Evolutionary conservation across 2,329 filamentous ascomycete genomes (phyloP).

Genomic region (Alternaria gansuensis): DNA sequence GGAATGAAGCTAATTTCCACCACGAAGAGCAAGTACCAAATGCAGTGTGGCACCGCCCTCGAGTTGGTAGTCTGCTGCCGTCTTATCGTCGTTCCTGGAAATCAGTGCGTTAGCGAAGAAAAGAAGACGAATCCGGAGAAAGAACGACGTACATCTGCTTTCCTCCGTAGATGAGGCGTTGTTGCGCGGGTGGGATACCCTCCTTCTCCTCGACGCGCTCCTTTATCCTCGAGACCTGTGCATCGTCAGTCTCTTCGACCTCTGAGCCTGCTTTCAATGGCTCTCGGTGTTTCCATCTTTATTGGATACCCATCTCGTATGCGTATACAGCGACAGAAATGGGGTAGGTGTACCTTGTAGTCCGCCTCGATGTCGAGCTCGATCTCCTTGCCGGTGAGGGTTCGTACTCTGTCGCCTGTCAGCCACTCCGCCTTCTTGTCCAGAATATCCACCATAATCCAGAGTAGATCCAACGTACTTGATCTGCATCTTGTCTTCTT

Average conservation of each 20-base stretch:
- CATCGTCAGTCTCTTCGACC: conserved; percentile 20
- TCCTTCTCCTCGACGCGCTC: conserved; percentile 99
- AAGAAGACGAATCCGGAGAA: no score
- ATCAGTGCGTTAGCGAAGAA: conserved; percentile 11
- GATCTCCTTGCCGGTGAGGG: conserved; percentile 97
- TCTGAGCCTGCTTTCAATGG: rapidly evolving
- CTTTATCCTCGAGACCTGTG: conserved; percentile 91
- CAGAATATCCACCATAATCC: background rate
- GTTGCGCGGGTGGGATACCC: conserved; percentile 95
- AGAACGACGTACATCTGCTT: conserved; percentile 82
- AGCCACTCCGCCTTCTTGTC: conserved; percentile 8
- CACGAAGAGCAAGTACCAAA: conserved; percentile 91
- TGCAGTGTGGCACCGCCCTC: conserved; percentile 93
- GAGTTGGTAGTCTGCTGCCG: conserved; percentile 86
- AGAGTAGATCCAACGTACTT: conserved; percentile 35
- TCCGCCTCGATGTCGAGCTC: conserved; percentile 95
- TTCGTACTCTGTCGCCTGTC: conserved; percentile 76
- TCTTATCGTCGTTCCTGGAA: conserved; percentile 92
- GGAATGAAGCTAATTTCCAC: conserved; percentile 61
- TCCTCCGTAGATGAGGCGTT: conserved; percentile 93
- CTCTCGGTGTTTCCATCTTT: background rate
- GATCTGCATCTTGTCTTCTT: conserved; percentile 47
- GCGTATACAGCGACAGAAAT: background rate
- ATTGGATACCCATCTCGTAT: background rate
- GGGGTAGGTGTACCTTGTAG: conserved; percentile 74